A percentile compares a stretch with the other conserved stretches of the same genome.
Conservation (phyloP, 768 basidiomycete genomes). For the Punctularia strigosozonata region DNA sequence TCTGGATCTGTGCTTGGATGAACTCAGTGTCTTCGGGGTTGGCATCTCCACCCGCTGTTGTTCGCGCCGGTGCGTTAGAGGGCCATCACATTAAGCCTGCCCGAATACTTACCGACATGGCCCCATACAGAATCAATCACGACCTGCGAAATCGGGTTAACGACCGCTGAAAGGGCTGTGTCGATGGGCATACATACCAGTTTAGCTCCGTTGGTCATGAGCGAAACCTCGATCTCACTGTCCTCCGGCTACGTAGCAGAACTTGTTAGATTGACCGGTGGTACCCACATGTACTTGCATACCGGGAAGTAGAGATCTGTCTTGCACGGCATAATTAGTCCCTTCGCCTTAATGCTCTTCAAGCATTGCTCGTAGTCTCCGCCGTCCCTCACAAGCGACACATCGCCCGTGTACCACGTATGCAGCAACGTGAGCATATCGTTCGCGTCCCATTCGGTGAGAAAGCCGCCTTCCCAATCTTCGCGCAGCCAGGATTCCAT, state of each 20-base stretch:
- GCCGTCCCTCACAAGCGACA: conserved; percentile 30
- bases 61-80: too few species aligned
- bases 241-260: conserved; percentile 33
- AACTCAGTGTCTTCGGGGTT: conserved; percentile 27
- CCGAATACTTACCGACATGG: conserved; percentile 28
- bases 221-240: conserved; percentile 29
- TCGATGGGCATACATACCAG: too few species aligned
- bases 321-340: conserved; percentile 43
- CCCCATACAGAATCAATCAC: conserved; percentile 45
- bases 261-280: conserved; percentile 1
- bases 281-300: not conserved
- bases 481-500: conserved; percentile 36
- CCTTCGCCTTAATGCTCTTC: conserved; percentile 32
- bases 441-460: conserved; percentile 40
- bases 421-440: conserved; percentile 35
- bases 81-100: not conserved
- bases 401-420: conserved; percentile 40
- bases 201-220: conserved; percentile 25
- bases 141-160: too few species aligned
- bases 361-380: conserved; percentile 31
- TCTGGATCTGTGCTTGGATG: conserved; percentile 25
- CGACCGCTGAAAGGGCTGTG: too few species aligned
- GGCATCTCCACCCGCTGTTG: conserved; percentile 29
- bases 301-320: conserved; percentile 47
- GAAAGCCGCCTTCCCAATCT: conserved; percentile 34